Evolutionary conservation across 441 rosid species (phyloP), one percentile per base, ranked within the genome.

Genomic region (Pelargonium australe): DNA sequence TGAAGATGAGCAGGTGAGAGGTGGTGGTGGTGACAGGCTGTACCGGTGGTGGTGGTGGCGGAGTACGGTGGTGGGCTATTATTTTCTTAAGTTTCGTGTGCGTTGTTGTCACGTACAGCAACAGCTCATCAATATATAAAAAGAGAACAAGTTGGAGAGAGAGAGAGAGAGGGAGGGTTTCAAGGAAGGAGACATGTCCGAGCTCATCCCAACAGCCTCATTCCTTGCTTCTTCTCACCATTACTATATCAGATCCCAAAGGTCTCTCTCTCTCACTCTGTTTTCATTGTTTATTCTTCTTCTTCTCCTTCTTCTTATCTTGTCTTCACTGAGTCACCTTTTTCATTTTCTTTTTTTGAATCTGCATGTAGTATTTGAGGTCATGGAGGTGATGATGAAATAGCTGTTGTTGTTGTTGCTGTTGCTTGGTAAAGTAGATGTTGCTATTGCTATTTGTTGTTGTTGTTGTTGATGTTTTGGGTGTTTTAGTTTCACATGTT

Each of bases 181-280:
- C 70, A 28, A 70, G 78, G 31, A 74, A 70, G 82, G 86, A 75
- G 83, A 85, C 88, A 80, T 82, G 85, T 71, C 67, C 70, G 68
- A 70, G 70, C 64, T 80, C 77, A 69, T 62, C 72, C 80, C 83
- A 76, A 78, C 85, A 80, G 57, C 57, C n/a, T 58, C 65, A 40
- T 49, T 43, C 68, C 25, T 55, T 82, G 78, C 83, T 73, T 69
- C 80, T 75, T 67, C 75, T 13, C 57, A 10, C 57, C 57, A 49
- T 43, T 43, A 68, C 40, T 62, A 65, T 53, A 41, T 40, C 76
- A 63, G 75, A 78, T 75, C 78, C 77, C 68, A 70, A 64, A 80
- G 83, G 80, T 80, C 57, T 69, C 57, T 7, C 17, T 57, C 37
- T 58, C 23, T 68, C 23, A 47, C 68, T 64, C 17, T 45, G 31